Evolutionary conservation across 208 protist genomes (phyloP), one percentile per base, ranked within the genome.

Genomic region (Trypanosoma cruzi): DNA sequence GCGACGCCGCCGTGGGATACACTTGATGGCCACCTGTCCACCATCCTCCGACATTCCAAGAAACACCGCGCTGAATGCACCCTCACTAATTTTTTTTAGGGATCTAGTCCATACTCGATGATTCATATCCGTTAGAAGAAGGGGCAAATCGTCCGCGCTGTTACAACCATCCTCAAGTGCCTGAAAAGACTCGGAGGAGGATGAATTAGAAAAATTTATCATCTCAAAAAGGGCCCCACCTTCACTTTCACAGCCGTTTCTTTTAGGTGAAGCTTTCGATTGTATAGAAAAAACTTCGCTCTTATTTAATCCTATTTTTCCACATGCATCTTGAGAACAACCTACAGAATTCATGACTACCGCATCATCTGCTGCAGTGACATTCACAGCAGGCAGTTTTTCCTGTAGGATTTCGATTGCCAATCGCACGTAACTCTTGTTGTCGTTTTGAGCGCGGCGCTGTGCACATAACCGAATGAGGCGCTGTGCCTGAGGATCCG

Each of bases 1-100:
- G 66, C 85, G 85, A 56, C 83, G 81, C 24, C 72, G 68, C 1
- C 85, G 81, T 44, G 81, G 71, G 49, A 95, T 89, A 46, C 79
- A 88, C 74, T 95, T 95, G 67, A 95, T 89, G 3, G 87, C 90
- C 18, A 92, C 90, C 71, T 90, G 90, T 31, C 79, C 78, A 13
- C 89, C 89, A 48, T 86, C 82, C 50, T 87, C 79, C 6, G 81
- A 84, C 69, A 92, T 77, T 28, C 85, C 89, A 13, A 93, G 68
- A 67, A 85, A 95, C 28, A 95, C 82, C 24, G 54, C 34, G 56
- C 84, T 84, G 58, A 95, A 95, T 29, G 89, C 80, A 24, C 89
- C 89, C 22, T 77, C 68, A 59, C 84, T 81, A 36, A 95, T 88
- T 8, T 72, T 77, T 53, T 83, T 83, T 52, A 84, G 77, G 2